These are phyloP conservation scores for Bryoerythrophyllum caledonicum DNA, from an alignment of 225 moss, liverwort and hornwort species.

Conservation along the genomic window DNA sequence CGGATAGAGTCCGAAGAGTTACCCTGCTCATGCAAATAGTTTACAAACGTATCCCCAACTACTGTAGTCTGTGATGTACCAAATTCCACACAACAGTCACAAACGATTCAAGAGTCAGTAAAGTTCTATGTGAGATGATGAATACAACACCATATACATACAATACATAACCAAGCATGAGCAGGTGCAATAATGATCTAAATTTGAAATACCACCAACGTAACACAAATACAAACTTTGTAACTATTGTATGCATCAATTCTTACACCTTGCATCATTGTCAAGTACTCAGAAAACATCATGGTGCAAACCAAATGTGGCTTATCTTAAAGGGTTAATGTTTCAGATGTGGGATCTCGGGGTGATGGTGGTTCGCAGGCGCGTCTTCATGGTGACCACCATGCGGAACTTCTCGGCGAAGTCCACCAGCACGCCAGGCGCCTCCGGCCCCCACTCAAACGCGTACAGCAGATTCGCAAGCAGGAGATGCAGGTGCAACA, in stretches of 20 bases:
- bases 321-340: not conserved
- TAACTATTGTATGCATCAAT: too few relatives aligned
- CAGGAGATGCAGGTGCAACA: slow-evolving; percentile 43
- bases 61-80: not conserved
- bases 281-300: too few relatives aligned
- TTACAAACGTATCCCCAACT: not conserved
- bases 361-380: slow-evolving; percentile 37
- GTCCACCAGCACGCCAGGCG: slow-evolving; percentile 26
- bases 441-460: slow-evolving; percentile 36
- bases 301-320: too few relatives aligned
- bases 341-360: slow-evolving; percentile 16
- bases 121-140: too few relatives aligned
- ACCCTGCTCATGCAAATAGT: not conserved
- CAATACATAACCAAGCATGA: too few relatives aligned
- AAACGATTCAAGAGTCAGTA: not conserved
- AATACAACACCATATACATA: too few relatives aligned
- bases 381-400: slow-evolving; percentile 46
- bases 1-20: not conserved
- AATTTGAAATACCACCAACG: too few relatives aligned
- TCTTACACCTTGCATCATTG: too few relatives aligned
- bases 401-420: slow-evolving; percentile 50
- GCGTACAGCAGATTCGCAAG: slow-evolving; percentile 44
- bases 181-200: too few relatives aligned
- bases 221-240: too few relatives aligned
- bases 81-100: not conserved